Base-by-base conservation (phyloP, 2,329 filamentous ascomycete species). In the Blumeriella jaapii region DNA sequence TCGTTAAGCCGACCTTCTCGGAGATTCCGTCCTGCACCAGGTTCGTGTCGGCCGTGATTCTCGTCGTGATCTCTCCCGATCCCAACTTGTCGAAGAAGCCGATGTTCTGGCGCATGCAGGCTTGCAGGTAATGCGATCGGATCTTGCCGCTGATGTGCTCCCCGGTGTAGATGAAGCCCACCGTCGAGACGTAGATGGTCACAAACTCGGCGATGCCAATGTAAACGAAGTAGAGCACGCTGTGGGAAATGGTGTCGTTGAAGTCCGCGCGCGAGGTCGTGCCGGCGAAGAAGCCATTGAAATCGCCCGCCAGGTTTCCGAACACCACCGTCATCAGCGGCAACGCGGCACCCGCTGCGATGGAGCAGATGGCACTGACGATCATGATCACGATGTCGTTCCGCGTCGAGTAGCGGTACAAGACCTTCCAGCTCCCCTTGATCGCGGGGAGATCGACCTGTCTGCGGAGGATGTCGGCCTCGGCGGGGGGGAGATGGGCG, bases 11-110 rank as follows among this genome's bases (percentile, higher is more conserved):
- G 28, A 93, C 71, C 63, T 94, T 94, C 58, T 93, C 84, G 0
- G 84, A 93, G 29, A 98, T 85, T 38, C 86, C 89, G 47, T 93
- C 87, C 58, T 95, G 89, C 36, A 96, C 79, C 34, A 93, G 65
- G 52, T 94, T 95, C 28, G 85, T 93, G 57, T 96, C 89, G 8
- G 87, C 80, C 0, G 89, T 96, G 49, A 95, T 94, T 45, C 87
- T 78, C 1, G 87, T 94, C 0, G 87, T 94, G 41, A 96, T 83
- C 60, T 95, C 91, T 39, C 89, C 87, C 20, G 86, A 82, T 33
- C 87, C 89, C 10, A 94, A 69, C 53, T 91, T 91, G 59, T 96
- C 91, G 59, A 93, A 93, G 59, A 84, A 93, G 29, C 75, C 86
- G 56, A 93, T 89, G 56, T 94, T 93, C 56, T 93, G 86, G 41